Percentiles rank a stretch among this genome's conserved stretches.
These are phyloP conservation scores for Candida ficus DNA, from an alignment of 805 yeast genomes.

Conservation along the genomic window DNA sequence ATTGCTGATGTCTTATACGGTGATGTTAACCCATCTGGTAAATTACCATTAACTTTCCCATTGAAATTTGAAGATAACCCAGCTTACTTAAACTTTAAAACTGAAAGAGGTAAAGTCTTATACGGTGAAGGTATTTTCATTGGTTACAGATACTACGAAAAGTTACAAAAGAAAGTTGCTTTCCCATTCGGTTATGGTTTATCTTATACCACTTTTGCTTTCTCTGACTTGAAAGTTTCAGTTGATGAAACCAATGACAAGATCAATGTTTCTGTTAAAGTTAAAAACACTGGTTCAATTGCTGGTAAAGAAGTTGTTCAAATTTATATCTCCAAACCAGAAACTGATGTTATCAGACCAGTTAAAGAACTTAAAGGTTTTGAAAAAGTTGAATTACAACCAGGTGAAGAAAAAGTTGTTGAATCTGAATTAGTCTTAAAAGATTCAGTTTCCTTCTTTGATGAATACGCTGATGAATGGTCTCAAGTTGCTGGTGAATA, in stretches of 20 bases:
- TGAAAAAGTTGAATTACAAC: constrained; percentile 39
- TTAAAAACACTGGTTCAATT: constrained; percentile 40
- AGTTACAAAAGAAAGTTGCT: constrained; percentile 38
- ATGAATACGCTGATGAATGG: constrained; percentile 46
- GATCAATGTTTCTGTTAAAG: constrained; percentile 30
- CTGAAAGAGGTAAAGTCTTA: constrained; percentile 46
- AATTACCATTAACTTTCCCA: constrained; percentile 53
- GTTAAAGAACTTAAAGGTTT: constrained; percentile 56
- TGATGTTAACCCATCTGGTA: constrained; percentile 57
- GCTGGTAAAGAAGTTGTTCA: constrained; percentile 55
- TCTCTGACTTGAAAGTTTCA: constrained; percentile 31
- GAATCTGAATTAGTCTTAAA: constrained; percentile 33
- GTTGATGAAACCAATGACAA: constrained; percentile 24
- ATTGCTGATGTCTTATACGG: constrained; percentile 53
- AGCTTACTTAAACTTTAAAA: constrained; percentile 44
- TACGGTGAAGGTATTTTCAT: constrained; percentile 66
- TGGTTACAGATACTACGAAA: constrained; percentile 60
- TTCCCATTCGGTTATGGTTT: constrained; percentile 63
- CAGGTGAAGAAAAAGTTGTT: constrained; percentile 38
- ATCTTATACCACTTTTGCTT: constrained; percentile 49
- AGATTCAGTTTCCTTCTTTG: constrained; percentile 49
- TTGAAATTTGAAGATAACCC: constrained; percentile 48
- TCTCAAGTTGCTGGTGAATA: constrained; percentile 45
- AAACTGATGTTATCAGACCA: constrained; percentile 40
- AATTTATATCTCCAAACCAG: constrained; percentile 38